A percentile compares a stretch with the other conserved stretches of the same genome.
phyloP scores from a whole-genome alignment of 2,329 filamentous ascomycete species.

The Chrysosporium keratinophilum region DNA sequence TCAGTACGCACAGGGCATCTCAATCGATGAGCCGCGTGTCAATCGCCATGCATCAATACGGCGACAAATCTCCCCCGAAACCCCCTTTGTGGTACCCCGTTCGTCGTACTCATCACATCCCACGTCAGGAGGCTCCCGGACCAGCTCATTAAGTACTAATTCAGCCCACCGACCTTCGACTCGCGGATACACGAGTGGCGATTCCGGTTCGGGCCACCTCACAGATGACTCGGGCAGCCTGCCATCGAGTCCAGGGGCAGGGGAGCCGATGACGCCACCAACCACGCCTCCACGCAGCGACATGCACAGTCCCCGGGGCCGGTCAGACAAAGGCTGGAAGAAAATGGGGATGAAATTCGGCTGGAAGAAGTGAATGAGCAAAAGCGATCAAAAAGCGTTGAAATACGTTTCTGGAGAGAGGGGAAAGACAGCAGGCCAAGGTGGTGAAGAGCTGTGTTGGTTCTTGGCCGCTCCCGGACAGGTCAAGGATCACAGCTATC shows the following conservation, averaged over 20 bases:
- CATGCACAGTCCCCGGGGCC: constrained; percentile 31
- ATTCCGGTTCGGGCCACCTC: constrained; percentile 30
- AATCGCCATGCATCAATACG: constrained; percentile 14
- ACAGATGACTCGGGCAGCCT: constrained; percentile 39
- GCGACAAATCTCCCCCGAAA: constrained; percentile 15
- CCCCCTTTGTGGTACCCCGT: constrained; percentile 16
- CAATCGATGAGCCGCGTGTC: constrained; percentile 11
- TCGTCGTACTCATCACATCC: constrained; percentile 19
- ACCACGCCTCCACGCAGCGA: constrained; percentile 43
- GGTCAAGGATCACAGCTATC: not conserved
- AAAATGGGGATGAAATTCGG: constrained; percentile 44
- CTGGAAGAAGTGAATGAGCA: constrained; percentile 30
- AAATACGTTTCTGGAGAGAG: not conserved
- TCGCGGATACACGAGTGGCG: constrained; percentile 30
- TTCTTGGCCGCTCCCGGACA: not conserved
- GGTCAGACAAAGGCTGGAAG: constrained; percentile 42
- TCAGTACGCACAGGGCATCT: not conserved
- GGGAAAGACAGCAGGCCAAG: not conserved
- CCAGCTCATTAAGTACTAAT: constrained; percentile 13
- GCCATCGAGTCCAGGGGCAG: constrained; percentile 32
- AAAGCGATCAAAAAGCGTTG: not conserved
- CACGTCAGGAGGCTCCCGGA: constrained; percentile 21
- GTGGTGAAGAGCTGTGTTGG: not conserved
- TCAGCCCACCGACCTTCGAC: constrained; percentile 27
- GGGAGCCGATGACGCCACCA: constrained; percentile 42